Percentiles rank a stretch among this genome's conserved stretches.
Conservation (phyloP, 1,284 basidiomycete genomes). For the Cystobasidiaceae sp. region DNA sequence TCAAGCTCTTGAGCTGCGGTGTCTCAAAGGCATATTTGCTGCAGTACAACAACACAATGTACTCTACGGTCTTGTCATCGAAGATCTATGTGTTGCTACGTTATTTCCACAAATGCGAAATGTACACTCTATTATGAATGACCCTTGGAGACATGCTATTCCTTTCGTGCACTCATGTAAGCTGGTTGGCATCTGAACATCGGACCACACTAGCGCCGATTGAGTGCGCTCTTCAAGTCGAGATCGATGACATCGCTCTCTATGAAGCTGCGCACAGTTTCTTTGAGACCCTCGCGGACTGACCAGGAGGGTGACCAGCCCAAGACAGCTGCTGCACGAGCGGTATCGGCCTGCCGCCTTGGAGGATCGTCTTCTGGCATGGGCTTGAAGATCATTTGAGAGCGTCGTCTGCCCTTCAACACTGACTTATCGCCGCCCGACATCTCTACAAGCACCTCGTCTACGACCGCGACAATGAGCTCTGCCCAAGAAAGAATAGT, state of each 20-base stretch:
- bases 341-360: slow-evolving; percentile 85
- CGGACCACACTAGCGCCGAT: too few relatives aligned
- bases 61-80: too few relatives aligned
- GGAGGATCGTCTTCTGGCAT: slow-evolving; percentile 76
- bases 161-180: too few relatives aligned
- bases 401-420: slow-evolving; percentile 1
- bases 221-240: slow-evolving; percentile 14
- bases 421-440: slow-evolving; percentile 38
- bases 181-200: too few relatives aligned
- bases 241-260: slow-evolving; percentile 51
- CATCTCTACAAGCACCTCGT: slow-evolving; percentile 48
- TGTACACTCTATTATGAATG: too few relatives aligned
- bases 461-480: slow-evolving; percentile 42
- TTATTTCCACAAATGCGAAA: too few relatives aligned
- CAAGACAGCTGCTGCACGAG: slow-evolving; percentile 76
- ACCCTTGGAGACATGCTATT: too few relatives aligned
- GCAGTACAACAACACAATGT: too few relatives aligned
- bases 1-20: too few relatives aligned
- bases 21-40: too few relatives aligned
- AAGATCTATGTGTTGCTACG: too few relatives aligned
- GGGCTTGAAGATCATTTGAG: slow-evolving; percentile 43
- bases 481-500: slow-evolving; percentile 59
- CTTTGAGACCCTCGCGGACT: slow-evolving; percentile 80
- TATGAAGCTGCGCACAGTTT: slow-evolving; percentile 89
- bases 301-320: slow-evolving; percentile 92